These are phyloP conservation scores for Debaryomycetaceae sp. DNA, from an alignment of 1,139 yeast species.

Conservation along the genomic window DNA sequence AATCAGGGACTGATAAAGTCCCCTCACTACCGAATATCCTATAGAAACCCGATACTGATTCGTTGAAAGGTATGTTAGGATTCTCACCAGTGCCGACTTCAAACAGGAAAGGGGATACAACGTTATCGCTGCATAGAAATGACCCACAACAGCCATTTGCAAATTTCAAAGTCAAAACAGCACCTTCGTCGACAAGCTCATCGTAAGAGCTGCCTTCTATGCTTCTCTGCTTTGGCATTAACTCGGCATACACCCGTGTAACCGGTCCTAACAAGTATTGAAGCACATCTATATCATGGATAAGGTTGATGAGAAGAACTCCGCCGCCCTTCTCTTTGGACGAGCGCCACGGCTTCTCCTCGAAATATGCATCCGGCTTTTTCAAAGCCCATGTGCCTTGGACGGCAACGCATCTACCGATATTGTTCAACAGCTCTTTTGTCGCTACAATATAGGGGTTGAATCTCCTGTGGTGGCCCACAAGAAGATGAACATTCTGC, in stretches of 20 bases:
- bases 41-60: conserved; percentile 32
- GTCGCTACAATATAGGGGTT: conserved; percentile 34
- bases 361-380: conserved; percentile 34
- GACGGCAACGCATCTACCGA: conserved; percentile 34
- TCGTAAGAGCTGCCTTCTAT: conserved; percentile 10
- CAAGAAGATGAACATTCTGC: conserved; percentile 25
- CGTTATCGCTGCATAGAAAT: conserved; percentile 41
- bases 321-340: conserved; percentile 36
- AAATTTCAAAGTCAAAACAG: conserved; percentile 36
- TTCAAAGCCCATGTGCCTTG: conserved; percentile 43
- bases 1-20: conserved; percentile 40
- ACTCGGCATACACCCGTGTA: conserved; percentile 36
- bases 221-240: conserved; percentile 28
- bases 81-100: conserved; percentile 45
- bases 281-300: conserved; percentile 41
- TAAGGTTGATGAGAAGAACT: conserved; percentile 35
- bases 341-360: conserved; percentile 39
- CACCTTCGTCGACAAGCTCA: conserved; percentile 40
- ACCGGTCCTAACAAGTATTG: conserved; percentile 42
- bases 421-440: conserved; percentile 23
- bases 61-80: conserved; percentile 36
- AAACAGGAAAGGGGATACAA: conserved; percentile 39
- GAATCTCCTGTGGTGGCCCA: conserved; percentile 41
- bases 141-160: conserved; percentile 40
- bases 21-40: conserved; percentile 40